Evolutionary conservation across 2,329 filamentous ascomycete genomes (phyloP).

Genomic region (Graphilbum sp.): DNA sequence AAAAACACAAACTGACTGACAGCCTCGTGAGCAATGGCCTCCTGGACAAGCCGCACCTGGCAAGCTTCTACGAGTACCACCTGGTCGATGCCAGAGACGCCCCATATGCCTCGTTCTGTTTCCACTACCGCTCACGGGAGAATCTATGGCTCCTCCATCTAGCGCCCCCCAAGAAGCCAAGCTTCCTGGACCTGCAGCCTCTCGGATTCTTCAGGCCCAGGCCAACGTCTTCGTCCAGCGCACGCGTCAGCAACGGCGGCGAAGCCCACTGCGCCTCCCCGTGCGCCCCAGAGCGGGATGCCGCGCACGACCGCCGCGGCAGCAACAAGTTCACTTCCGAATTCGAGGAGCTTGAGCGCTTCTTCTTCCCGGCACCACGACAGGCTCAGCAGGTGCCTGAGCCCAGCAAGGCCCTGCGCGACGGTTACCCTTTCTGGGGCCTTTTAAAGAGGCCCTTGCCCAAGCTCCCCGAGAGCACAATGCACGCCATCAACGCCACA

Average conservation of each 20-base stretch:
- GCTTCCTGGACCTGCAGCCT: neutral
- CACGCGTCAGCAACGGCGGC: no score
- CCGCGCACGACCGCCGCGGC: no score
- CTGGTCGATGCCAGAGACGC: constrained; percentile 32
- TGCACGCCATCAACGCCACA: constrained; percentile 31
- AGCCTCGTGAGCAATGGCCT: constrained; percentile 38
- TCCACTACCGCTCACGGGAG: constrained; percentile 38
- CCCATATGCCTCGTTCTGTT: constrained; percentile 36
- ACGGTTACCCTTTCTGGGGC: constrained; percentile 7
- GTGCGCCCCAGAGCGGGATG: no score
- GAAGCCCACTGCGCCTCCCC: no score
- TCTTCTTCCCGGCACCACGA: no score
- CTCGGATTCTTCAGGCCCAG: neutral
- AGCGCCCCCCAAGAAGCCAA: constrained; percentile 17
- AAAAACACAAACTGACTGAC: no score
- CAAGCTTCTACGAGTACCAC: constrained; percentile 34
- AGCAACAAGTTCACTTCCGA: no score
- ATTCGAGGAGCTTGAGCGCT: no score
- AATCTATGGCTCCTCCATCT: constrained; percentile 31
- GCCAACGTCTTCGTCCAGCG: neutral
- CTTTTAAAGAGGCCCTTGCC: constrained; percentile 15
- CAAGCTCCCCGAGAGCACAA: constrained; percentile 9
- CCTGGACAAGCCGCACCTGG: constrained; percentile 31
- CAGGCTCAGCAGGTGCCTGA: constrained; percentile 13
- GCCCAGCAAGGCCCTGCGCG: constrained; percentile 16